Conservation (phyloP, 192 early-diverging fungal genomes). For the Coemansia sp. region DNA sequence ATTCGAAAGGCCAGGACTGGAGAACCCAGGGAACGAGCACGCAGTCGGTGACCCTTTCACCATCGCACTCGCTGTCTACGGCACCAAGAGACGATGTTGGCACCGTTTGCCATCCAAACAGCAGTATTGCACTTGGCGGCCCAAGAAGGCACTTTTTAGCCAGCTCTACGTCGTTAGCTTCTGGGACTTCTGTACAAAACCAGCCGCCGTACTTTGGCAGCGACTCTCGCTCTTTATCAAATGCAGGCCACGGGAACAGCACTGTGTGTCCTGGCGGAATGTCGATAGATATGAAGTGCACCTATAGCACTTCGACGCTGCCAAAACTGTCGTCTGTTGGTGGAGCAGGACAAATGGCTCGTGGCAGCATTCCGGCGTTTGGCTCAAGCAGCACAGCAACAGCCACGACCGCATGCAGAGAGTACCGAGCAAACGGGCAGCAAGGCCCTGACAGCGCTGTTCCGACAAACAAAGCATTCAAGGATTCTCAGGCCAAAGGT, state of each 20-base stretch:
- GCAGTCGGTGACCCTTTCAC: neutral
- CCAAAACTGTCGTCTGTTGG: conserved; percentile 7
- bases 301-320: neutral
- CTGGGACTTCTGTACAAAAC: neutral
- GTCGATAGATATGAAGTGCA: conserved; percentile 23
- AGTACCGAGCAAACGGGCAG: neutral
- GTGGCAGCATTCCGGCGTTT: neutral
- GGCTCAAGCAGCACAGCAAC: conserved; percentile 3
- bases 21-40: neutral
- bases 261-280: neutral
- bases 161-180: neutral
- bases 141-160: neutral
- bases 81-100: neutral
- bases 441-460: neutral
- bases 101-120: neutral
- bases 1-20: conserved; percentile 24
- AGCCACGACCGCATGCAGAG: conserved; percentile 4
- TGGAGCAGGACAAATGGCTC: neutral
- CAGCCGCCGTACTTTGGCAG: conserved; percentile 1
- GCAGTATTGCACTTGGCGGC: neutral
- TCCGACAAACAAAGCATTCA: neutral
- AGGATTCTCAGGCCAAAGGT: neutral
- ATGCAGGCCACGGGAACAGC: neutral
- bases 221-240: conserved; percentile 7
- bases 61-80: neutral